Conservation (phyloP, 2,329 filamentous ascomycete genomes). For the Pochonia chlamydosporia region DNA sequence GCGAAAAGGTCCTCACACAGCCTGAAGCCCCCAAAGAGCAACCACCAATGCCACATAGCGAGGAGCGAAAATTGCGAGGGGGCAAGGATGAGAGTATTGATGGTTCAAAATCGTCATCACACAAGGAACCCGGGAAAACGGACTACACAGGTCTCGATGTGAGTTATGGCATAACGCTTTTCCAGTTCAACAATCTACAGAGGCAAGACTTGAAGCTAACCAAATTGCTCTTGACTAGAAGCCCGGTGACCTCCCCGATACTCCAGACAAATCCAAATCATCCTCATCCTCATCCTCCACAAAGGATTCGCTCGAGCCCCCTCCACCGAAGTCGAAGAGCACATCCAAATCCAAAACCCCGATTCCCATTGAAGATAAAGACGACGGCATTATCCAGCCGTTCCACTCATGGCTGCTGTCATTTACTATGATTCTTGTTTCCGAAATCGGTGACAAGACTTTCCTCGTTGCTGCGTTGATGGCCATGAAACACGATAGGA, state of each 20-base stretch:
- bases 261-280: conserved; percentile 67
- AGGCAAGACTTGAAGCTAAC: neutral
- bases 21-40: conserved; percentile 82
- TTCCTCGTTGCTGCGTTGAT: conserved; percentile 96
- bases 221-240: conserved; percentile 49
- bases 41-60: conserved; percentile 73
- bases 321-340: conserved; percentile 13
- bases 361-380: conserved; percentile 31
- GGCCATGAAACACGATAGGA: conserved; percentile 95
- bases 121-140: conserved; percentile 30
- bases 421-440: conserved; percentile 95
- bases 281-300: conserved; percentile 56
- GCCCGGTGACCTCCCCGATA: conserved; percentile 73
- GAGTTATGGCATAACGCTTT: conserved; percentile 5
- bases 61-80: conserved; percentile 60
- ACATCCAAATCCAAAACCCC: conserved; percentile 6
- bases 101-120: conserved; percentile 36
- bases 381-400: conserved; percentile 66
- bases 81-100: conserved; percentile 35
- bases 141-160: conserved; percentile 32
- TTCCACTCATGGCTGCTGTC: conserved; percentile 87
- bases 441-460: conserved; percentile 96
- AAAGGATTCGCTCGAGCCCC: conserved; percentile 3
- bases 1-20: conserved; percentile 63
- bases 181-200: neutral